A percentile compares a stretch with the other conserved stretches of the same genome.
Conservation (phyloP, 140 eudicot species). For the Oenanthe javanica region DNA sequence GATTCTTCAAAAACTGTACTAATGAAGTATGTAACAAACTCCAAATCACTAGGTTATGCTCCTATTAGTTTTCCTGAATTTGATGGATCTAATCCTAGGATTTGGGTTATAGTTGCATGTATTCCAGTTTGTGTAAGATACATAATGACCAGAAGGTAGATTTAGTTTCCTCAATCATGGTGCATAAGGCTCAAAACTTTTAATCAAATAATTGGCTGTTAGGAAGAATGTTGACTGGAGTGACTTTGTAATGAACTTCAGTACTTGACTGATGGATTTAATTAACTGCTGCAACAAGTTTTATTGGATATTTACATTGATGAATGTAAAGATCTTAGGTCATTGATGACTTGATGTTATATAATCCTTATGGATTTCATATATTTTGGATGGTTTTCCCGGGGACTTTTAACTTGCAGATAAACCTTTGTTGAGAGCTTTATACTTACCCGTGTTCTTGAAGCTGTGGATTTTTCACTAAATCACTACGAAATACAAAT, state of each 20-base stretch:
- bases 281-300: background rate
- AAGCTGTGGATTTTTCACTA: background rate
- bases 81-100: background rate
- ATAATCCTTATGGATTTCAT: background rate
- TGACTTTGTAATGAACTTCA: background rate
- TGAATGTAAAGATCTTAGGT: background rate
- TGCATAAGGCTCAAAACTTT: background rate
- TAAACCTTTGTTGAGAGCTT: background rate
- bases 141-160: background rate
- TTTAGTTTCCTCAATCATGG: background rate
- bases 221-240: background rate
- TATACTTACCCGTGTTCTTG: background rate
- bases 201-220: background rate
- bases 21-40: background rate
- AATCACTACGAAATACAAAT: background rate
- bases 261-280: background rate
- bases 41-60: background rate
- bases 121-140: too few relatives aligned
- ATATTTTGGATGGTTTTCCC: background rate
- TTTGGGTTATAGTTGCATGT: background rate
- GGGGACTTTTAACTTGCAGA: background rate
- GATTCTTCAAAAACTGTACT: too few relatives aligned
- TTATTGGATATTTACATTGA: background rate
- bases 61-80: background rate
- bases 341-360: background rate